Base-by-base conservation (phyloP, 2,329 filamentous ascomycete species). In the Sporothrix protearum region DNA sequence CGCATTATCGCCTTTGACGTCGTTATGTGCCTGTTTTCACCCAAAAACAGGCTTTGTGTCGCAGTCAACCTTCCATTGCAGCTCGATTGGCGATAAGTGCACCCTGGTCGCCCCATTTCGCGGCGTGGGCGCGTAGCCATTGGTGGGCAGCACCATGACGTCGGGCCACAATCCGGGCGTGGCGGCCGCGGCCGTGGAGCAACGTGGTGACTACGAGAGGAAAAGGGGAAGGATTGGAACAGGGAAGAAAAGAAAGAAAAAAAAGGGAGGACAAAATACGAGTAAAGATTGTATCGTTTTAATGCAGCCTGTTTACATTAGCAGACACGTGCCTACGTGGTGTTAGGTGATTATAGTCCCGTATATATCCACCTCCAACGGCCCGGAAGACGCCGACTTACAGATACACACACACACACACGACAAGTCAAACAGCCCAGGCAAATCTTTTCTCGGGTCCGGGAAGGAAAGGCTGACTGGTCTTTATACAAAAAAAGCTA, bases 101-200 rank as follows among this genome's bases (percentile, higher is more conserved):
- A 25, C 42, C 42, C 30, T 7, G 42, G 19, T 6, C 8, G 3
- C 55, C 22, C 10, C 39, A 25, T 9, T 53, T 25, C 7, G n/a
- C 25, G 19, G 5, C 16, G 7, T 45, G 51, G 70, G 70, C 70
- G 70, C 70, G 53, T 71, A 71, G 33, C 42, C 55, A 71, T 39
- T 68, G 70, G 70, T 19, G 51, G 47, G 28, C 53, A 53, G 30
- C 28, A 42, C 28, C n/a, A 53, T 45, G 63, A 49, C 39, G 69
- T 36, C 39, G 69, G 51, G 36, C 49, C 33, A n/a, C 33, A n/a
- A 14, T 12, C 39, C 22, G 25, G 59, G 10, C 33, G 30, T 12
- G 57, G 19, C 51, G 70, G 39, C 36, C 33, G 19, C 22, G 42
- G 25, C 42, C 63, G 30, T 66, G 63, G 49, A 66, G 49, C 63